Conservation (phyloP, 306 rosid species). For the Trifolium repens region DNA sequence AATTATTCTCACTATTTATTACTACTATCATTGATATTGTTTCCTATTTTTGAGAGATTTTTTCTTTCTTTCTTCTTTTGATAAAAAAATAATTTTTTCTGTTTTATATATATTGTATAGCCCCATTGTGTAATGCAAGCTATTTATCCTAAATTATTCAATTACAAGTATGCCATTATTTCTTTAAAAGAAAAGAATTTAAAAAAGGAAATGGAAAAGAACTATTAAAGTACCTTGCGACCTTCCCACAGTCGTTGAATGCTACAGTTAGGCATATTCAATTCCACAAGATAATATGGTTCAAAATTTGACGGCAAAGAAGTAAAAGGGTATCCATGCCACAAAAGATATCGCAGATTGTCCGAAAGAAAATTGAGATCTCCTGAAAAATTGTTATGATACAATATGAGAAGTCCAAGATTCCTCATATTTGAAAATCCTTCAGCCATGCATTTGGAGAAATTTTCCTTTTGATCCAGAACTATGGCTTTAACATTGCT, state of each 20-base stretch:
- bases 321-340: slow-evolving; percentile 15
- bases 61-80: too few species aligned
- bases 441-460: not conserved
- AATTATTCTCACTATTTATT: too few species aligned
- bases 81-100: too few species aligned
- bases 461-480: not conserved
- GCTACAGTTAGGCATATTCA: not conserved
- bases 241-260: not conserved
- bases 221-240: not conserved
- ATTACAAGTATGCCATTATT: too few species aligned
- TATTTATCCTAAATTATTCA: too few species aligned
- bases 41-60: too few species aligned
- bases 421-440: slow-evolving; percentile 22
- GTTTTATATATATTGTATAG: too few species aligned
- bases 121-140: too few species aligned
- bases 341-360: not conserved
- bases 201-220: not conserved
- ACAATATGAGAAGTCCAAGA: slow-evolving; percentile 10
- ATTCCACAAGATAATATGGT: not conserved
- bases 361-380: not conserved
- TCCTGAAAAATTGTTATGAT: slow-evolving; percentile 8
- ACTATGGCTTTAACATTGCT: slow-evolving; percentile 28
- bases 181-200: too few species aligned
- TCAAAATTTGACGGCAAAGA: not conserved
- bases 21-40: too few species aligned